Base-by-base conservation (phyloP, 2,329 filamentous ascomycete species). In the Cryoendolithus antarcticus region DNA sequence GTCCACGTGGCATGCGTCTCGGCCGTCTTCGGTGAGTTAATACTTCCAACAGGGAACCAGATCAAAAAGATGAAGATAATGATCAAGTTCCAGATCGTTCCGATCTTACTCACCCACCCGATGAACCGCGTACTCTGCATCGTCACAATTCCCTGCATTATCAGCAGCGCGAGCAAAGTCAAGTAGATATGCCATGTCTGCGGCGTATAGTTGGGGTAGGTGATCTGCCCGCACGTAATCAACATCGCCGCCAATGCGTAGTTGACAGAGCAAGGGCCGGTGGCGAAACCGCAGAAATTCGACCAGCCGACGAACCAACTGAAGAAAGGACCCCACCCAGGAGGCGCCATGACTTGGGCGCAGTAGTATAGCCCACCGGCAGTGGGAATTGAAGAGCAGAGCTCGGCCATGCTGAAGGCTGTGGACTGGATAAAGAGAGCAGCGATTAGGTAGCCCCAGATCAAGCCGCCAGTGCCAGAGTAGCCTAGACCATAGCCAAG, bases 241-340 rank as follows among this genome's bases (percentile, higher is more conserved):
- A 62, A 48, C 59, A 62, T 62, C 13, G 51, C 44, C 2, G 58
- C 50, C 10, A 58, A 44, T 6, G 55, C 55, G 39, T 61, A 62
- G 33, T 60, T 61, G 21, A 62, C 46, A 1, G 52, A 55, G 31
- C 48, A 53, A 2, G 57, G 55, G 15, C 53, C 56, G 1, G 52
- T 56, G 4, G 53, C 47, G 15, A 55, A 53, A 6, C 55, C 55
- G 6, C 51, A 47, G 34, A 53, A 54, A 30, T 60, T 59, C 2
- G 45, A 49, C 54, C 54, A 58, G 4, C 56, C 56, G 3, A 53
- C 48, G 21, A 57, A 48, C 49, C 50, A 53, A 6, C 41, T 38
- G 6, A 44, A 44, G 8, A 49, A 35, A 2, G 48, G 48, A 10
- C 48, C 49, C 46, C 48, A 53, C 7, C 54, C 59, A 19, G 55